Base-by-base conservation (phyloP, 23 red algal genomes). In the Gracilaria domingensis region DNA sequence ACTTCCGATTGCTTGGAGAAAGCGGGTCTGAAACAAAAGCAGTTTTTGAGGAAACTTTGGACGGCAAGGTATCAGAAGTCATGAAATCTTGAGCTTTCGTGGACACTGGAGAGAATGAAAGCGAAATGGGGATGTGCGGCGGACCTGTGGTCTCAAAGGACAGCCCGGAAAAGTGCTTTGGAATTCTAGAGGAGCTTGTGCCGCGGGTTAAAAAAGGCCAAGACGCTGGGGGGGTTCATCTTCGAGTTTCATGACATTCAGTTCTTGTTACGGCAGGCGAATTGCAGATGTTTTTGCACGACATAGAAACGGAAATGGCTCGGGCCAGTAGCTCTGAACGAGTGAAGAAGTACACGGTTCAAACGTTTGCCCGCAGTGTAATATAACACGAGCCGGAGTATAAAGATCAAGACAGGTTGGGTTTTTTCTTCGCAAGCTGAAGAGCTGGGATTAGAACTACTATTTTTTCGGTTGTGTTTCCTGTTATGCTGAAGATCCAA, bases 91-190 rank as follows among this genome's bases (percentile, higher is more conserved):
- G 92, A 9, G 74, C 51, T 8, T 88, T 94, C 44, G 83, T 94
- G 8, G 59, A 88, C 48, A 94, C 92, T 5, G 92, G 83, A 26
- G 54, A 39, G 8, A 56, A 56, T 34, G 84, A 88, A 53, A 81
- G 62, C 13, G 92, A 87, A 47, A 87, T 94, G 92, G 92, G 92
- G 34, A 94, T 94, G 92, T 94, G 92, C 38, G 92, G 92, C 18
- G 92, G 92, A 50, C 92, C 92, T 14, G 92, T 94, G 17, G 73
- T 94, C 1, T 49, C 53, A 20, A 66, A 51, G 42, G 48, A 70
- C 42, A 80, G 54, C 12, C 47, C 34, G 24, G 39, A 39, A 6
- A 40, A 0, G 72, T 86, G 81, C 61, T 29, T 81, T 37, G 92
- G 92, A 12, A 82, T 94, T 32, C 56, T 94, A 25, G 92, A 94